Conservation (phyloP, 169 alveolate genomes). For the Plasmodium cynomolgi region DNA sequence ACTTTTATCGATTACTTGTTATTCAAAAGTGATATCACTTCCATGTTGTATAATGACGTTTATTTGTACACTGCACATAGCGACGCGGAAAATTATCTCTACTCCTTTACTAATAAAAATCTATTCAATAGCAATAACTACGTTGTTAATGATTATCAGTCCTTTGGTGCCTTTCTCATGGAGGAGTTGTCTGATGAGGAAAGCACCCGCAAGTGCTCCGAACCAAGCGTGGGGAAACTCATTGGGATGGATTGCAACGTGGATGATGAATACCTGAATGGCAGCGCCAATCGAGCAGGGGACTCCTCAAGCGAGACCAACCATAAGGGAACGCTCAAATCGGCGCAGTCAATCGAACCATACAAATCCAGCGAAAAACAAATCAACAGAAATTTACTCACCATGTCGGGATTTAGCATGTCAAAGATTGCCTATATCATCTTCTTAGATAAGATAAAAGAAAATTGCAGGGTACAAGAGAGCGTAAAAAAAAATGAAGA, state of each 20-base stretch:
- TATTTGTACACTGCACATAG: slow-evolving; percentile 45
- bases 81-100: slow-evolving; percentile 1
- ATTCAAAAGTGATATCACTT: slow-evolving; percentile 17
- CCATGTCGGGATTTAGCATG: slow-evolving; percentile 65
- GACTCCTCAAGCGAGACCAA: not conserved
- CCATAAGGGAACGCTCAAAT: not conserved
- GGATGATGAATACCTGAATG: not conserved
- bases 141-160: slow-evolving; percentile 39
- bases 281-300: not conserved
- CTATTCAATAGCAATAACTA: slow-evolving; percentile 41
- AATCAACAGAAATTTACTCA: slow-evolving; percentile 44
- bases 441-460: slow-evolving; percentile 64
- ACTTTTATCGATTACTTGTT: slow-evolving; percentile 53
- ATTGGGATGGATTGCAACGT: not conserved
- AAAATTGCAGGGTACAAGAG: slow-evolving; percentile 59
- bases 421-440: slow-evolving; percentile 63
- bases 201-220: not conserved
- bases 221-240: not conserved
- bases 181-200: slow-evolving; percentile 21
- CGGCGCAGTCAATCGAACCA: slow-evolving; percentile 2
- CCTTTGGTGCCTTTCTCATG: slow-evolving; percentile 61
- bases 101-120: slow-evolving; percentile 65
- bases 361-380: slow-evolving; percentile 65
- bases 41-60: slow-evolving; percentile 59
- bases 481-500: slow-evolving; percentile 59